phyloP scores from a whole-genome alignment of 2,329 filamentous ascomycete genomes.

The Colletotrichum sublineola region DNA sequence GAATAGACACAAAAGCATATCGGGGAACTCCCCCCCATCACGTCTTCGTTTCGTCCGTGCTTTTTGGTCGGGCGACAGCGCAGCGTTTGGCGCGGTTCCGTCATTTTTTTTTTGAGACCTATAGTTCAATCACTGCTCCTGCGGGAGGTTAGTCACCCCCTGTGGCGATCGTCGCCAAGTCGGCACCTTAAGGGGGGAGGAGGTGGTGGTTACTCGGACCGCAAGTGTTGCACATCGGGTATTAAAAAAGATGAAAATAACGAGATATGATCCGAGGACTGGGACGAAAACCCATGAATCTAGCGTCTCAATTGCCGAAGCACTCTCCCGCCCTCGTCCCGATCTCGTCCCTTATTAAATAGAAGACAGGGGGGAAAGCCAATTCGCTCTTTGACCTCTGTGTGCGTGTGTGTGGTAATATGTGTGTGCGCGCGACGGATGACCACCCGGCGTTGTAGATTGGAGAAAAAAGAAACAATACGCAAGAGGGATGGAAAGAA shows the following conservation, averaged over 20 bases:
- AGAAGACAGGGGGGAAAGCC: background rate
- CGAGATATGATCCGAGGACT: background rate
- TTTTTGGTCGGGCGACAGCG: background rate
- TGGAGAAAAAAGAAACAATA: background rate
- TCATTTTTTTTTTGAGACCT: slow-evolving; percentile 4
- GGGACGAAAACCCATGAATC: slow-evolving; percentile 6
- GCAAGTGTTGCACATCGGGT: background rate
- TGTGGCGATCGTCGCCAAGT: slow-evolving; percentile 20
- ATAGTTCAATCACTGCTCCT: slow-evolving; percentile 2
- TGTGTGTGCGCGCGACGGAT: background rate
- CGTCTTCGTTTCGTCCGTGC: background rate
- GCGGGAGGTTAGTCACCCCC: background rate
- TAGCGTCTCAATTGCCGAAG: background rate
- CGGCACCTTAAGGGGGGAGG: background rate
- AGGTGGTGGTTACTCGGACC: background rate
- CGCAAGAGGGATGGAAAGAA: background rate
- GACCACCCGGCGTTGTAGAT: background rate
- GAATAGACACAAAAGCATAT: background rate
- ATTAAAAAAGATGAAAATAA: background rate
- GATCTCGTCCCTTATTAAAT: slow-evolving; percentile 12
- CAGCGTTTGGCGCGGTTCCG: slow-evolving; percentile 19
- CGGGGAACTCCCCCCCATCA: background rate
- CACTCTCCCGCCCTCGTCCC: background rate
- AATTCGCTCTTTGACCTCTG: slow-evolving; percentile 23
- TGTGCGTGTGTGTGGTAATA: background rate